phyloP scores from a whole-genome alignment of 2,329 filamentous ascomycete species.

The Lecanicillium sp. region DNA sequence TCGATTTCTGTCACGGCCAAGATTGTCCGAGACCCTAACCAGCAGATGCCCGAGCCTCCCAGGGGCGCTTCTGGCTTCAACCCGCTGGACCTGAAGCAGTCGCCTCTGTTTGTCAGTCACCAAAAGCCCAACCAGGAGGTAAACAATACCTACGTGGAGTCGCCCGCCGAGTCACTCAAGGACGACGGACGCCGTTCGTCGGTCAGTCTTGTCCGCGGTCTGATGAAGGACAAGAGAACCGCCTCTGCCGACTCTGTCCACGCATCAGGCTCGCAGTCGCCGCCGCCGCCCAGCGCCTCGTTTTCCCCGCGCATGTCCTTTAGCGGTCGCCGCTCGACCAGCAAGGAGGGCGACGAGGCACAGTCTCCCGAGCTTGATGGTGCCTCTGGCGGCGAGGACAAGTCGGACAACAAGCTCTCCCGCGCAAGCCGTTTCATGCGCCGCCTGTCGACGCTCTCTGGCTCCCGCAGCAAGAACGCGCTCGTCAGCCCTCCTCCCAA shows the following conservation, averaged over 20 bases:
- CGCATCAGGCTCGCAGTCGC: constrained; percentile 33
- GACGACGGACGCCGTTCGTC: constrained; percentile 49
- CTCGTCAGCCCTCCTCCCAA: neutral
- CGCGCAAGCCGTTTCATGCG: constrained; percentile 54
- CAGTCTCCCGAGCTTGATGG: constrained; percentile 39
- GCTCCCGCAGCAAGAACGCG: constrained; percentile 35
- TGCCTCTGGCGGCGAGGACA: constrained; percentile 43
- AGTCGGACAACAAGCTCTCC: constrained; percentile 43
- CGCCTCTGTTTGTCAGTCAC: constrained; percentile 53
- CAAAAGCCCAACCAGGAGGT: constrained; percentile 31
- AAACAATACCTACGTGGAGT: constrained; percentile 20
- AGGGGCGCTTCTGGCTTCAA: constrained; percentile 39
- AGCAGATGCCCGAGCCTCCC: constrained; percentile 33
- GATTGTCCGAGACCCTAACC: constrained; percentile 62
- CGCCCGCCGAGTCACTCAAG: constrained; percentile 29
- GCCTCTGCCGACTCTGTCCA: constrained; percentile 42
- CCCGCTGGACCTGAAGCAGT: constrained; percentile 50
- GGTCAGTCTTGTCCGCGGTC: constrained; percentile 52
- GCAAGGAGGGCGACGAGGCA: constrained; percentile 32
- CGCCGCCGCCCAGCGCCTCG: constrained; percentile 27
- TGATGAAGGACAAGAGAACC: constrained; percentile 54
- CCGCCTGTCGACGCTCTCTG: constrained; percentile 49
- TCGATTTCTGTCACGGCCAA: constrained; percentile 85
- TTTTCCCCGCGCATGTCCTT: constrained; percentile 55
- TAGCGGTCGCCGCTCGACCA: constrained; percentile 28